A percentile compares a stretch with the other conserved stretches of the same genome.
These are phyloP conservation scores for Plasmodium malariae DNA, from an alignment of 169 alveolate species.

Conservation along the genomic window DNA sequence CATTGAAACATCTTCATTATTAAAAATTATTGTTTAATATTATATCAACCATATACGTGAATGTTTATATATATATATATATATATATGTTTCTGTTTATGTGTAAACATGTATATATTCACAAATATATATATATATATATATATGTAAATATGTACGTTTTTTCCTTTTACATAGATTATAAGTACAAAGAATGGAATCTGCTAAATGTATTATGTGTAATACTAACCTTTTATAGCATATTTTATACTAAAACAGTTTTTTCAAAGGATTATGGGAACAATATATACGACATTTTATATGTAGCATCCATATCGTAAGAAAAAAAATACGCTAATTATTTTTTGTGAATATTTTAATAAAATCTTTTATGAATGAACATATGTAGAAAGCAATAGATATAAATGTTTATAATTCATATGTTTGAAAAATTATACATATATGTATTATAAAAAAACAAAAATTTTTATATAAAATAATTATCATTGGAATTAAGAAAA, in stretches of 20 bases:
- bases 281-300: conserved; percentile 60
- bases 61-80: not conserved
- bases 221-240: conserved; percentile 63
- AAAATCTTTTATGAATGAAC: not conserved
- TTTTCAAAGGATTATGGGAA: conserved; percentile 75
- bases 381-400: not conserved
- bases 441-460: not conserved
- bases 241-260: conserved; percentile 62
- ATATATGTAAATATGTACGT: not conserved
- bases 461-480: not conserved
- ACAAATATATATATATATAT: not conserved
- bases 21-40: conserved; percentile 8
- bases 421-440: not conserved
- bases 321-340: conserved; percentile 16
- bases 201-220: conserved; percentile 59
- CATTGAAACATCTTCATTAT: conserved; percentile 4
- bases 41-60: not conserved
- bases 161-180: conserved; percentile 21
- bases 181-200: conserved; percentile 72
- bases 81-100: not conserved
- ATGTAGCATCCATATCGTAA: conserved; percentile 74
- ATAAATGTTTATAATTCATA: not conserved
- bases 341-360: conserved; percentile 1
- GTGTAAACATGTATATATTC: conserved; percentile 5
- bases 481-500: not conserved